Conservation (phyloP, 495 filamentous ascomycete genomes). For the Penicillium cataractarum region DNA sequence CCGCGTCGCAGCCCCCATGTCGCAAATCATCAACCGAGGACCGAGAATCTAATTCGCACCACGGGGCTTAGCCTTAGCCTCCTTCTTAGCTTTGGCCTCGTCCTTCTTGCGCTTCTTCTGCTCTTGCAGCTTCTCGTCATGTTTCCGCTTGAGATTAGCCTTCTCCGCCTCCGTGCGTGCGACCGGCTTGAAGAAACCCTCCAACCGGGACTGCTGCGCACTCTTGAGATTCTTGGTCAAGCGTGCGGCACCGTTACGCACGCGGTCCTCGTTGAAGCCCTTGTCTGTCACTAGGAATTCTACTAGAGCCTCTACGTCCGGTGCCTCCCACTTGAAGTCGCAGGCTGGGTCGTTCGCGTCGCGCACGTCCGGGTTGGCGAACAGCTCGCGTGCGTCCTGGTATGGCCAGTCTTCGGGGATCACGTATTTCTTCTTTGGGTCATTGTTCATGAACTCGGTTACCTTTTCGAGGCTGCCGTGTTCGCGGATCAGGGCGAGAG, state of each 20-base stretch:
- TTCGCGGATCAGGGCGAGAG: slow-evolving; percentile 90
- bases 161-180: slow-evolving; percentile 85
- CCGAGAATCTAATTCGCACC: slow-evolving; percentile 53
- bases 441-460: slow-evolving; percentile 73
- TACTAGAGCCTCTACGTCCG: slow-evolving; percentile 85
- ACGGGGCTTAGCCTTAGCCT: slow-evolving; percentile 83
- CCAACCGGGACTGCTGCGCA: slow-evolving; percentile 86
- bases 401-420: slow-evolving; percentile 94
- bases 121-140: slow-evolving; percentile 83
- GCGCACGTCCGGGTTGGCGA: slow-evolving; percentile 87
- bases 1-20: background rate
- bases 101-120: slow-evolving; percentile 94
- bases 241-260: slow-evolving; percentile 72
- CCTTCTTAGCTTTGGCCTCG: slow-evolving; percentile 85
- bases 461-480: slow-evolving; percentile 86
- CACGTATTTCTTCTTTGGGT: slow-evolving; percentile 74
- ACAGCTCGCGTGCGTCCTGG: slow-evolving; percentile 86
- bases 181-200: slow-evolving; percentile 97
- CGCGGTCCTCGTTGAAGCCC: slow-evolving; percentile 93
- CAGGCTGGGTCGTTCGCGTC: slow-evolving; percentile 81
- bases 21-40: background rate
- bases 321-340: slow-evolving; percentile 97
- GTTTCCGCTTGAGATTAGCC: slow-evolving; percentile 83
- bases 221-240: slow-evolving; percentile 87
- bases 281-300: slow-evolving; percentile 91